These are phyloP conservation scores for Podospora appendiculata DNA, from an alignment of 495 filamentous ascomycete genomes.

Conservation along the genomic window DNA sequence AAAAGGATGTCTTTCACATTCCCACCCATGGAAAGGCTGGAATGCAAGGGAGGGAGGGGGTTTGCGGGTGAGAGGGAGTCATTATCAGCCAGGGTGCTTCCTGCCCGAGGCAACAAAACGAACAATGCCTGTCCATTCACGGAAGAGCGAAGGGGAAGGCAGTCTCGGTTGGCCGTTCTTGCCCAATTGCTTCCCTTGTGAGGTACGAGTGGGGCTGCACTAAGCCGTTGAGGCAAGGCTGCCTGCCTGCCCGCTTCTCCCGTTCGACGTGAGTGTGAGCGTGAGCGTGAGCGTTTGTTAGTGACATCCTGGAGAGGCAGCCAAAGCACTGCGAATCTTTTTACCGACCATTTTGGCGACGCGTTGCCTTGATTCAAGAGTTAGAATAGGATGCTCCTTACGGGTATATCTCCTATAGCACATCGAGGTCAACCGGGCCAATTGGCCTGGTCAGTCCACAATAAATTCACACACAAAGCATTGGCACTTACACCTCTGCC, in stretches of 20 bases:
- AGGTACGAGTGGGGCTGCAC: not conserved
- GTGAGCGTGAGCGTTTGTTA: constrained; percentile 14
- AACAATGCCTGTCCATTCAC: not conserved
- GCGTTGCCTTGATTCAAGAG: not conserved
- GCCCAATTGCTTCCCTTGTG: not conserved
- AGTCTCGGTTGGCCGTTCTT: constrained; percentile 5
- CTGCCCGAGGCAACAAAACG: not conserved
- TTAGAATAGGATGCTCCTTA: no score
- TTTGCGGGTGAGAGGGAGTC: constrained; percentile 4
- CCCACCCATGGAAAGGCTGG: not conserved
- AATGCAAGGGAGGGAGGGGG: not conserved
- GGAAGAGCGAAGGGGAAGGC: constrained; percentile 1
- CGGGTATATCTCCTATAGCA: no score
- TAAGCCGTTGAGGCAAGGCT: constrained; percentile 16
- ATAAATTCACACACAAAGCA: constrained; percentile 2
- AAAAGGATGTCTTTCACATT: not conserved
- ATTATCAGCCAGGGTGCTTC: constrained; percentile 8
- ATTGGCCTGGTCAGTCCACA: constrained; percentile 1
- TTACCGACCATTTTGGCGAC: not conserved
- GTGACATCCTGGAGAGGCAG: constrained; percentile 10
- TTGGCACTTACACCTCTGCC: constrained; percentile 6
- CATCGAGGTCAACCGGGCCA: not conserved
- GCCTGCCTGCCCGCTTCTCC: constrained; percentile 5
- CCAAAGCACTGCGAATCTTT: not conserved
- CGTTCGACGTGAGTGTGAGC: constrained; percentile 3